phyloP scores from a whole-genome alignment of 2,329 filamentous ascomycete genomes.

The Raffaelea arxii region DNA sequence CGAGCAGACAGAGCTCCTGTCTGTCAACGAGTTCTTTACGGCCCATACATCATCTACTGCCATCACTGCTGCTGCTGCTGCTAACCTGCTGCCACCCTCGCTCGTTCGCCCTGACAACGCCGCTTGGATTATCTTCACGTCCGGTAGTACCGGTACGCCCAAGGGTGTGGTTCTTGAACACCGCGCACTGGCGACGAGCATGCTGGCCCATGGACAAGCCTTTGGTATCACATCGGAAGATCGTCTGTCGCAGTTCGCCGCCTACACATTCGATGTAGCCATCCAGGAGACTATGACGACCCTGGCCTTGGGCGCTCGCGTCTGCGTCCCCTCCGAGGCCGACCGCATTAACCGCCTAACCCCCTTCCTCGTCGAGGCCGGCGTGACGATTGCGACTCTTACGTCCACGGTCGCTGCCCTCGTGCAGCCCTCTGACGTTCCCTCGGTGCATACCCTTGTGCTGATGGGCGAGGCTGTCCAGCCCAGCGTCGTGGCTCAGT shows the following conservation, averaged over 20 bases:
- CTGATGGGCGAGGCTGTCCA: neutral
- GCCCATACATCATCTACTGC: too few relatives aligned
- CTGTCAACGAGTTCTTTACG: neutral
- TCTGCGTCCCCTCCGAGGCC: constrained; percentile 22
- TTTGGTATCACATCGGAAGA: neutral
- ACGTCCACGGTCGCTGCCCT: constrained; percentile 32
- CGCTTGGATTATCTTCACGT: constrained; percentile 44
- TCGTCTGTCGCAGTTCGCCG: neutral
- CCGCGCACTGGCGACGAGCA: constrained; percentile 42
- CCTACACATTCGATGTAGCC: constrained; percentile 7
- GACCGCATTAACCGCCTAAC: constrained; percentile 21
- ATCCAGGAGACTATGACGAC: constrained; percentile 26
- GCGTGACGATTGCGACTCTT: constrained; percentile 34
- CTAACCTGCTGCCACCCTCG: too few relatives aligned
- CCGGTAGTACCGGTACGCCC: constrained; percentile 47
- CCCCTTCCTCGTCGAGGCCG: constrained; percentile 13
- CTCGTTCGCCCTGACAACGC: constrained; percentile 27
- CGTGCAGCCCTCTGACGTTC: neutral
- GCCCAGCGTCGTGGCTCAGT: neutral
- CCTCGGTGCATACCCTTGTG: neutral
- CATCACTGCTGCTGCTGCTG: too few relatives aligned
- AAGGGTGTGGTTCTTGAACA: constrained; percentile 52
- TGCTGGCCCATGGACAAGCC: constrained; percentile 21
- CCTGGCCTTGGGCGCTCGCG: constrained; percentile 24
- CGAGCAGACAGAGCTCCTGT: neutral